Base-by-base conservation (phyloP, 2,329 filamentous ascomycete species). In the Triangularia setosa region DNA sequence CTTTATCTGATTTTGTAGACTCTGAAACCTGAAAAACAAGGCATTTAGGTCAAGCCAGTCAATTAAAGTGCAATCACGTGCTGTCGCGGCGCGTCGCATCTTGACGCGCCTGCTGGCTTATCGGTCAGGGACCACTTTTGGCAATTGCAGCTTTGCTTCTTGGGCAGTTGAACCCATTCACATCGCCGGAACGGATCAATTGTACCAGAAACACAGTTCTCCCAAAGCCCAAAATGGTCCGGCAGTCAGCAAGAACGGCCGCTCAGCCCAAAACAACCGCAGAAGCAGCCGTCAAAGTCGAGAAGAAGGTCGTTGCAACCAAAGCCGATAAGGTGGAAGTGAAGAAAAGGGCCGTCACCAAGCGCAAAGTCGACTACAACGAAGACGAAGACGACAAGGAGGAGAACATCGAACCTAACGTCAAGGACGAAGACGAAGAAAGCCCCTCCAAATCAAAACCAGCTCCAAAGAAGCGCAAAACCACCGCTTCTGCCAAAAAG, bases 401-500 rank as follows among this genome's bases (percentile, higher is more conserved):
- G 48, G 69, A 65, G 59, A 73, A 66, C 58, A 53, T 56, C 30
- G 44, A 63, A 65, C 69, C 71, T n/a, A 64, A 65, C n/a, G 68
- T 69, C 48, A 71, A 73, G n/a, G 70, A 73, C 33, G 65, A 67
- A 2, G 71, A 72, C 3, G 66, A 69, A 24, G 66, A 69, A 23
- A 61, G 68, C 58, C 68, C 64, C 33, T 64, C 69, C 5, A 74
- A 74, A 64, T 9, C 33, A 14, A 25, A 52, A 30, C 18, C 55
- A 25, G 55, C 55, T 6, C 70, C 70, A 55, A 64, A 64, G n/a
- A 12, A 66, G 60, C 71, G 71, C 64, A 73, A 72, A 60, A 69
- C 68, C 58, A 70, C 69, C 44, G 68, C 68, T 48, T 53, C 71
- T 24, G 84, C 83, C 74, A 84, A 83, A 18, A 72, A 78, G 56